Percentiles rank a stretch among this genome's conserved stretches.
Evolutionary conservation across 495 filamentous ascomycete species (phyloP).

Genomic region (Bombardia bombarda): DNA sequence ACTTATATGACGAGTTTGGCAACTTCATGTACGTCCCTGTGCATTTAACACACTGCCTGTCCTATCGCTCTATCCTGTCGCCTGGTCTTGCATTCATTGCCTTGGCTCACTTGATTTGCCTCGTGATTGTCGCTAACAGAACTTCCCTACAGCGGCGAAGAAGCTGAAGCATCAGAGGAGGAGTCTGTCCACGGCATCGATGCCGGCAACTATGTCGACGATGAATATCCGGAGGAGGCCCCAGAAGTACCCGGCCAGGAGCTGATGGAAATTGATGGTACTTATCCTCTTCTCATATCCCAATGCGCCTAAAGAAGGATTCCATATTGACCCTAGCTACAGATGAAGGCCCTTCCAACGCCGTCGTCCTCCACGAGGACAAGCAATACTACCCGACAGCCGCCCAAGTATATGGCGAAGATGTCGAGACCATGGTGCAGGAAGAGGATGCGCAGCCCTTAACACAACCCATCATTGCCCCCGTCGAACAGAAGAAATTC

Average conservation of each 20-base stretch:
- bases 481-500: conserved; percentile 91
- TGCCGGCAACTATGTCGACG: conserved; percentile 71
- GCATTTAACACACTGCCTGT: background rate
- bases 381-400: conserved; percentile 99
- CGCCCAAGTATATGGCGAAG: conserved; percentile 85
- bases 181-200: conserved; percentile 68
- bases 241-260: conserved; percentile 63
- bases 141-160: conserved; percentile 49
- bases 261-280: conserved; percentile 90
- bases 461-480: conserved; percentile 86
- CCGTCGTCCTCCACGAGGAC: conserved; percentile 93
- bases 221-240: conserved; percentile 60
- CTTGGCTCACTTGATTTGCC: background rate
- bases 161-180: conserved; percentile 76
- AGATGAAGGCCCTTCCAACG: conserved; percentile 90
- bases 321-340: conserved; percentile 4
- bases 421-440: conserved; percentile 91
- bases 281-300: conserved; percentile 4
- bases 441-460: conserved; percentile 95
- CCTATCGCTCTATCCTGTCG: background rate
- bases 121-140: conserved; percentile 5
- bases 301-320: conserved; percentile 1
- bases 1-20: conserved; percentile 30
- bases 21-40: conserved; percentile 23
- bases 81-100: background rate